A percentile compares a stretch with the other conserved stretches of the same genome.
Evolutionary conservation across 148 eudicot genomes (phyloP).

Genomic region (Nyssa sinensis): DNA sequence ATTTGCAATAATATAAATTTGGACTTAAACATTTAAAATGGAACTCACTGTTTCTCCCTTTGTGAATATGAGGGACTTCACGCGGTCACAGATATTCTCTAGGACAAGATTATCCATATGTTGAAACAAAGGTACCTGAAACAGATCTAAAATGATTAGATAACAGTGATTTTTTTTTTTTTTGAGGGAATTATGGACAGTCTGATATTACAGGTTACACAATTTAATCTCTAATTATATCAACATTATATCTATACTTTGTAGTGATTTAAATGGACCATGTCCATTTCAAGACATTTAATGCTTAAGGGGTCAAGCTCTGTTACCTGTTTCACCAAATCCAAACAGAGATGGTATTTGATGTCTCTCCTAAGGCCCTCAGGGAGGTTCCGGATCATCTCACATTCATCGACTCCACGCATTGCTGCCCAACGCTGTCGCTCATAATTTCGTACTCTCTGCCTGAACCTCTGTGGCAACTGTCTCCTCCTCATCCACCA

Average conservation of each 20-base stretch:
- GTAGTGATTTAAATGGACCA: background rate
- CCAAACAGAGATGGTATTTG: slow-evolving; percentile 85
- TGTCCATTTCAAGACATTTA: too few relatives aligned
- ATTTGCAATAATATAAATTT: too few relatives aligned
- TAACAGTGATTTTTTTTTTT: too few relatives aligned
- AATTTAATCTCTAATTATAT: too few relatives aligned
- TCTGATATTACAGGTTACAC: too few relatives aligned
- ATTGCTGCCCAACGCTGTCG: slow-evolving; percentile 97
- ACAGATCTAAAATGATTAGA: background rate
- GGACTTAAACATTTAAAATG: background rate
- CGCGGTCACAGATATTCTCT: slow-evolving; percentile 94
- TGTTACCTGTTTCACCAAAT: slow-evolving; percentile 79
- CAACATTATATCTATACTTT: too few relatives aligned
- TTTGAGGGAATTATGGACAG: too few relatives aligned
- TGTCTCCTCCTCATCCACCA: slow-evolving; percentile 96
- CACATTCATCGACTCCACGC: slow-evolving; percentile 94
- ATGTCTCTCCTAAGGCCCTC: slow-evolving; percentile 93
- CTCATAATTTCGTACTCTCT: slow-evolving; percentile 83
- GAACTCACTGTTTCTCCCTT: slow-evolving; percentile 81
- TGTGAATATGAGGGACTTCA: slow-evolving; percentile 84
- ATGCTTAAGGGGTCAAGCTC: background rate
- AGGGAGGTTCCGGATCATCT: slow-evolving; percentile 82
- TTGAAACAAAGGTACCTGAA: slow-evolving; percentile 88
- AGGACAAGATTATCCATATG: slow-evolving; percentile 88
- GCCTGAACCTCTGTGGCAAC: slow-evolving; percentile 57